Base-by-base conservation (phyloP, 169 alveolate genomes). In the Haemoproteus tartakovskyi region DNA sequence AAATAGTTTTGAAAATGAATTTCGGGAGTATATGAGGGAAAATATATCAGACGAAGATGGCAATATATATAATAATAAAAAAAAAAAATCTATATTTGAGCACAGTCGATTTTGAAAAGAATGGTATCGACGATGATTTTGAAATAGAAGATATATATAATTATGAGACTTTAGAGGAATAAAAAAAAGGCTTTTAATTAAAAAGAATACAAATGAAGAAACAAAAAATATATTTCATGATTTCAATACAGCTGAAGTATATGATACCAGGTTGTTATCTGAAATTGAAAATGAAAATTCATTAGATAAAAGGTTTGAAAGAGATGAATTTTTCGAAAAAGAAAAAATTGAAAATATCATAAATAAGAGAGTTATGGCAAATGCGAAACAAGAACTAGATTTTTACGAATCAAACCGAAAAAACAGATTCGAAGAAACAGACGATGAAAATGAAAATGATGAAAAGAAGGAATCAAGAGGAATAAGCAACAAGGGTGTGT, bases 111-210 rank as follows among this genome's bases (percentile, higher is more conserved):
- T 22, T 52, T 2, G 82, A n/a, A n/a, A 33, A 33, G 43, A 9
- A 33, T 6, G n/a, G n/a, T n/a, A n/a, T n/a, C n/a, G 43, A 33
- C 43, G 84, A 74, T 33, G 84, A 74, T 36, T 26, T 56, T 1
- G 74, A 56, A 9, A 22, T 54, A 12, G 84, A 74, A 8, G 84
- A 74, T 11, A 38, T 59, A 4, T 74, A 74, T 40, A 56, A 74
- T 27, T 74, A 74, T 18, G 84, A 74, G 57, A 56, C 84, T 5
- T 5, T 74, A 1, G 46, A 16, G 3, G 84, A 27, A 43, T 74
- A 54, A 74, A 74, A 24, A 56, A 74, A 9, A 56, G 78, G 21
- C 33, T 74, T 2, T 43, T 74, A 33, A 43, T 74, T n/a, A 54
- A 57, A 57, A 74, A 74, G 33, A 56, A 57, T 48, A 54, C 29